Conservation (phyloP, 345 rosid genomes). For the Euphorbia pulcherrima region DNA sequence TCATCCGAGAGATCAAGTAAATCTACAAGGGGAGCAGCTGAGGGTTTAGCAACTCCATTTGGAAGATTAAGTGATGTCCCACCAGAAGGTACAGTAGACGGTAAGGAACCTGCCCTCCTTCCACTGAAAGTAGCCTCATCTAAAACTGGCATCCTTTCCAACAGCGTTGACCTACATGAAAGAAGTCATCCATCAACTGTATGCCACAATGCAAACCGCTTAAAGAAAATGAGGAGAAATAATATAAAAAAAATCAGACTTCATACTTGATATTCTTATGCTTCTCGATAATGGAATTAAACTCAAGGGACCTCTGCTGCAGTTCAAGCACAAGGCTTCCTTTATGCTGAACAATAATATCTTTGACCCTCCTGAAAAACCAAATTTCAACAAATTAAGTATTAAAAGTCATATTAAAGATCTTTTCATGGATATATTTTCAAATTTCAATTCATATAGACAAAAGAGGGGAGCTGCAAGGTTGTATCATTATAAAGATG, state of each 20-base stretch:
- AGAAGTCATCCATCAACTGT: conserved; percentile 29
- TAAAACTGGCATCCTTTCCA: conserved; percentile 97
- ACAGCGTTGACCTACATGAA: conserved; percentile 67
- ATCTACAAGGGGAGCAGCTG: conserved; percentile 77
- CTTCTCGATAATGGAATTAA: conserved; percentile 79
- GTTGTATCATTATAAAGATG: background rate
- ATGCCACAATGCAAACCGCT: conserved; percentile 8
- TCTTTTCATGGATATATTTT: background rate
- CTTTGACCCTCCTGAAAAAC: conserved; percentile 67
- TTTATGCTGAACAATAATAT: conserved; percentile 62
- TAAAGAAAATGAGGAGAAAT: conserved; percentile 12
- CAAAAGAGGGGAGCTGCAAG: conserved; percentile 9
- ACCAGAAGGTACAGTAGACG: conserved; percentile 50
- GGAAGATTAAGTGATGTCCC: conserved; percentile 68
- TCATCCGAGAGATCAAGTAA: conserved; percentile 89
- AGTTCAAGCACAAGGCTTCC: conserved; percentile 92
- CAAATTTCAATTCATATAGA: conserved; percentile 3
- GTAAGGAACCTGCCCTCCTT: conserved; percentile 80
- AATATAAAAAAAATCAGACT: conserved; percentile 5
- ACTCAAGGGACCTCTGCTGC: conserved; percentile 98
- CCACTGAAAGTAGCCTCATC: conserved; percentile 92
- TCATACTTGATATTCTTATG: conserved; percentile 74
- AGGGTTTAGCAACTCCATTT: conserved; percentile 72
- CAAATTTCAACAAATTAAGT: background rate
- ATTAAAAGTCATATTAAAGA: background rate